Conservation (phyloP, 768 basidiomycete species). For the Tricholoma bakamatsutake region DNA sequence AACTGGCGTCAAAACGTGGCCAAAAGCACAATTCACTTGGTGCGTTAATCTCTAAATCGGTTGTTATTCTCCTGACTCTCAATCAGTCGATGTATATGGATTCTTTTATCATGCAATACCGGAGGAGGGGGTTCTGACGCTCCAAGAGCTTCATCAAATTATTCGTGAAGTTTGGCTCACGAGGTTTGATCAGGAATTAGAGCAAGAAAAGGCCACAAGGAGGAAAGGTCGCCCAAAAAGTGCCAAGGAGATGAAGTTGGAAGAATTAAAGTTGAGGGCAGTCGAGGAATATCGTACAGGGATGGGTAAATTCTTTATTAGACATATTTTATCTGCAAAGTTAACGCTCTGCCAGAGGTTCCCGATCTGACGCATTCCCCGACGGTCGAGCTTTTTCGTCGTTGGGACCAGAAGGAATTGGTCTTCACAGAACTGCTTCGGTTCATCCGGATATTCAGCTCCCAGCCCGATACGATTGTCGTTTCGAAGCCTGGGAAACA, state of each 20-base stretch:
- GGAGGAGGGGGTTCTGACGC: slow-evolving; percentile 46
- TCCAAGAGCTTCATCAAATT: slow-evolving; percentile 62
- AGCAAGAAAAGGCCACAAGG: slow-evolving; percentile 51
- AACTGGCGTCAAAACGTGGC: slow-evolving; percentile 46
- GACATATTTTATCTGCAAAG: background rate
- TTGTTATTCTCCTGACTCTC: slow-evolving; percentile 2
- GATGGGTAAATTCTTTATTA: slow-evolving; percentile 47
- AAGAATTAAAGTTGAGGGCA: slow-evolving; percentile 66
- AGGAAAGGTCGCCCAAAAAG: slow-evolving; percentile 77
- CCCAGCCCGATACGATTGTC: slow-evolving; percentile 37
- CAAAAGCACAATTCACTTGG: slow-evolving; percentile 55
- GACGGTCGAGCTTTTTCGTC: slow-evolving; percentile 65
- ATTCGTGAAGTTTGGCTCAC: slow-evolving; percentile 67
- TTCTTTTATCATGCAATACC: slow-evolving; percentile 77
- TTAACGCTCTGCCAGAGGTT: slow-evolving; percentile 46
- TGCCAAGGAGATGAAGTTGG: slow-evolving; percentile 55
- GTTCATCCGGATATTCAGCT: slow-evolving; percentile 69
- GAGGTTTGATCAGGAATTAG: slow-evolving; percentile 62
- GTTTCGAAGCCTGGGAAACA: slow-evolving; percentile 63
- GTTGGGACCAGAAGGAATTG: slow-evolving; percentile 74
- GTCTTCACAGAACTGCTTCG: slow-evolving; percentile 67
- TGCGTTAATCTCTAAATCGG: slow-evolving; percentile 19
- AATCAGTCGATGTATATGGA: slow-evolving; percentile 59
- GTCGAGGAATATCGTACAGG: slow-evolving; percentile 73
- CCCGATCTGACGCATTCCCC: slow-evolving; percentile 70